A percentile compares a stretch with the other conserved stretches of the same genome.
Evolutionary conservation across 163 green algal genomes (phyloP).

Genomic region (Scenedesmus sp.): DNA sequence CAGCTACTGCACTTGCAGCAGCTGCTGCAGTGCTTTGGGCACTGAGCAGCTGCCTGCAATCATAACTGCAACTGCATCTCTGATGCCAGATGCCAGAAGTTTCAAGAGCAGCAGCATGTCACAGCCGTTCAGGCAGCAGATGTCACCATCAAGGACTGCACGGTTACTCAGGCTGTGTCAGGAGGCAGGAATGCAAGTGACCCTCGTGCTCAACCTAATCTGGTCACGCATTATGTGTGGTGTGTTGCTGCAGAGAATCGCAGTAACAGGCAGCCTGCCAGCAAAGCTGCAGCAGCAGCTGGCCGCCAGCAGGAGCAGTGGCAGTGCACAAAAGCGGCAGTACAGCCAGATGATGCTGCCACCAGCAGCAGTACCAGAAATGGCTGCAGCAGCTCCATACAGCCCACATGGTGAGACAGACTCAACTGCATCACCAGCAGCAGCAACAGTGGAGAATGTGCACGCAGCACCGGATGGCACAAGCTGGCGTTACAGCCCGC

Average conservation of each 20-base stretch:
- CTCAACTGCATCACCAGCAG: not conserved
- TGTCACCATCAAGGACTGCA: no score
- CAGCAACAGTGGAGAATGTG: no score
- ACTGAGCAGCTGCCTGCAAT: not conserved
- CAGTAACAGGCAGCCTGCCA: not conserved
- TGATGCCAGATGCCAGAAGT: no score
- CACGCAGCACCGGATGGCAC: not conserved
- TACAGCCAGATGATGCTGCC: slow-evolving; percentile 3
- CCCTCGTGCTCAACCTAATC: no score
- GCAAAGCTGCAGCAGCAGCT: slow-evolving; percentile 7
- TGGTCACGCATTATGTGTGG: no score
- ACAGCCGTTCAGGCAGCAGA: no score
- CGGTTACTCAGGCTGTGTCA: no score
- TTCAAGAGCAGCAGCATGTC: no score
- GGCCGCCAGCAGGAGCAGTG: not conserved
- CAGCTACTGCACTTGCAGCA: not conserved
- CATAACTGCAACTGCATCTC: no score
- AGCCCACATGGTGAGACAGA: not conserved
- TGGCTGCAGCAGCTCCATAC: not conserved
- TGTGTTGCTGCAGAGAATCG: not conserved
- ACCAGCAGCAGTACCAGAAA: not conserved
- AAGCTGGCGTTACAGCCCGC: no score
- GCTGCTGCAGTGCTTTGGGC: not conserved
- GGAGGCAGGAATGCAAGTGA: no score
- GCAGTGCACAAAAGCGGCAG: not conserved